A percentile compares a stretch with the other conserved stretches of the same genome.
Evolutionary conservation across 805 yeast genomes (phyloP).

Genomic region (Tanozyma kutaoensis): DNA sequence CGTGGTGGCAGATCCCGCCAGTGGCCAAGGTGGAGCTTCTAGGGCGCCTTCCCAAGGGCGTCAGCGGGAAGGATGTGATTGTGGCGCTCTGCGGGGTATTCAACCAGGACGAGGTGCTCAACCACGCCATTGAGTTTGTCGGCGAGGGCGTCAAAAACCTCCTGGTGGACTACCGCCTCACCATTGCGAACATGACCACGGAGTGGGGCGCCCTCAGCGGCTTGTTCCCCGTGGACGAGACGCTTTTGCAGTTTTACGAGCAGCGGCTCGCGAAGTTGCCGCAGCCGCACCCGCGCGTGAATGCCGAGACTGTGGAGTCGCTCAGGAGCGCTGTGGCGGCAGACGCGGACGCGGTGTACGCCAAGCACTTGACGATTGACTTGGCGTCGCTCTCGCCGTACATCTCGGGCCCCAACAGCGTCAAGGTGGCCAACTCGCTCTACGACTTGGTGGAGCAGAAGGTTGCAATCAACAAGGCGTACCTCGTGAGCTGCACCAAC

Average conservation of each 20-base stretch:
- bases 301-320: slow-evolving; percentile 39
- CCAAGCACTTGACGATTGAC: slow-evolving; percentile 77
- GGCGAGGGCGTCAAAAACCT: slow-evolving; percentile 66
- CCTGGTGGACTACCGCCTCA: slow-evolving; percentile 72
- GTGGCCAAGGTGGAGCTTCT: slow-evolving; percentile 85
- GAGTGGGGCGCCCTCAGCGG: slow-evolving; percentile 86
- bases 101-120: slow-evolving; percentile 84
- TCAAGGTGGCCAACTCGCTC: slow-evolving; percentile 75
- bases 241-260: slow-evolving; percentile 67
- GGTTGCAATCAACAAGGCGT: slow-evolving; percentile 82
- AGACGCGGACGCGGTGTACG: slow-evolving; percentile 74
- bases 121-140: slow-evolving; percentile 87
- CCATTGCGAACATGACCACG: slow-evolving; percentile 95
- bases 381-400: slow-evolving; percentile 72
- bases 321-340: slow-evolving; percentile 33
- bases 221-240: slow-evolving; percentile 87
- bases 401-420: slow-evolving; percentile 95
- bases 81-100: slow-evolving; percentile 90
- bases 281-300: slow-evolving; percentile 77
- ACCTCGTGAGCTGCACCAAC: slow-evolving; percentile 95
- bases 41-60: slow-evolving; percentile 74
- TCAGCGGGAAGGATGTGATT: slow-evolving; percentile 93
- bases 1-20: slow-evolving; percentile 99
- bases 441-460: slow-evolving; percentile 60
- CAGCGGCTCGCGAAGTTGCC: slow-evolving; percentile 44